Conservation (phyloP, 2,329 filamentous ascomycete genomes). For the Colletotrichum sp. region DNA sequence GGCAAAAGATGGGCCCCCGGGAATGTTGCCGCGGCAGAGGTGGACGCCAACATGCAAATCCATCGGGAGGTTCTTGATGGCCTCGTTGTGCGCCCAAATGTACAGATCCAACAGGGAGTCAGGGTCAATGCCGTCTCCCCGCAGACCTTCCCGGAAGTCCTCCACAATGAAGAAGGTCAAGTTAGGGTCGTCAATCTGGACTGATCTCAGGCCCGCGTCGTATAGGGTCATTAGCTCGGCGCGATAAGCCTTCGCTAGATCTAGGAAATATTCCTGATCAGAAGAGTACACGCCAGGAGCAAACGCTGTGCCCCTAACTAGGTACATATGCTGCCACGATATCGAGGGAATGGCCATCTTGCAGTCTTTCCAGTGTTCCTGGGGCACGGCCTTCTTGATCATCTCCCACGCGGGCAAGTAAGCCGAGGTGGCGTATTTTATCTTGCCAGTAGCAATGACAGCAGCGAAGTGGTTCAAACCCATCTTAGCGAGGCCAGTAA, state of each 20-base stretch:
- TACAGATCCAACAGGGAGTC: constrained; percentile 76
- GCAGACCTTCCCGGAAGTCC: constrained; percentile 75
- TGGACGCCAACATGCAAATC: constrained; percentile 83
- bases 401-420: constrained; percentile 56
- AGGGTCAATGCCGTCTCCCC: constrained; percentile 69
- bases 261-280: constrained; percentile 62
- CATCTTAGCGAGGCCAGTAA: background rate
- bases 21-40: constrained; percentile 73
- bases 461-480: constrained; percentile 22
- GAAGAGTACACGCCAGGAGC: constrained; percentile 25
- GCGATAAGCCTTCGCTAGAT: constrained; percentile 69
- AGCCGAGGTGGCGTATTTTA: constrained; percentile 45
- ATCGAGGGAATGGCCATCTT: constrained; percentile 61
- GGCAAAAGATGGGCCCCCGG: constrained; percentile 68
- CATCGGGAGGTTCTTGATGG: constrained; percentile 63
- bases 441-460: constrained; percentile 54
- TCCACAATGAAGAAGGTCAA: constrained; percentile 78
- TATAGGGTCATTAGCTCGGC: constrained; percentile 66
- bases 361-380: constrained; percentile 54
- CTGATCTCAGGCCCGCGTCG: constrained; percentile 65
- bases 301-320: constrained; percentile 26
- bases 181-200: constrained; percentile 71
- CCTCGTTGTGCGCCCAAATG: constrained; percentile 78
- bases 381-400: constrained; percentile 49
- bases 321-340: constrained; percentile 45